These are phyloP conservation scores for Saccharum officinarum DNA, from an alignment of 176 grass and related monocot genomes.

Conservation along the genomic window DNA sequence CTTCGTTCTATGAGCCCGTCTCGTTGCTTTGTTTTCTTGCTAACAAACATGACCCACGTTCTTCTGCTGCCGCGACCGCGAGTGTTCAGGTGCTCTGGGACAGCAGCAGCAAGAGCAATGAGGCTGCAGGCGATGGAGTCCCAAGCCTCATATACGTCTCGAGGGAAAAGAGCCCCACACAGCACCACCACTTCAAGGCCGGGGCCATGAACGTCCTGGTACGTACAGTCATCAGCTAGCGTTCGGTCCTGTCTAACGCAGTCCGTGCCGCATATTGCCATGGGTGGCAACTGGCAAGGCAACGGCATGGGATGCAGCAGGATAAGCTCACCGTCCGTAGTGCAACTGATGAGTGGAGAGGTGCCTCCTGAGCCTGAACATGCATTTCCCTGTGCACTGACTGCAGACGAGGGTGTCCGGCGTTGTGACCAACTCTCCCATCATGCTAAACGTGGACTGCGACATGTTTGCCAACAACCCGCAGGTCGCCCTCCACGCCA, in stretches of 20 bases:
- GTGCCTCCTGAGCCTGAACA: background rate
- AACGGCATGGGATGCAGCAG: too few species aligned
- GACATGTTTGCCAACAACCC: slow-evolving; percentile 70
- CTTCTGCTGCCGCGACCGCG: background rate
- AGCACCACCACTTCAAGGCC: slow-evolving; percentile 54
- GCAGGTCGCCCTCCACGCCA: slow-evolving; percentile 27
- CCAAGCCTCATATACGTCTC: slow-evolving; percentile 55
- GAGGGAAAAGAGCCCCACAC: slow-evolving; percentile 42
- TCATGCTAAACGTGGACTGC: slow-evolving; percentile 70
- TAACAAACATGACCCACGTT: background rate
- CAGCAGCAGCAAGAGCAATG: background rate
- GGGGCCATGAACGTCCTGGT: slow-evolving; percentile 63
- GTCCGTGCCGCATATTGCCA: too few species aligned
- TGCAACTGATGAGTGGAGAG: background rate
- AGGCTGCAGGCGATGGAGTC: background rate
- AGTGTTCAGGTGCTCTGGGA: background rate
- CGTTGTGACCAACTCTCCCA: slow-evolving; percentile 47
- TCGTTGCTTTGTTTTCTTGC: background rate
- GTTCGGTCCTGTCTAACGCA: too few species aligned
- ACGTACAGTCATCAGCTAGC: too few species aligned
- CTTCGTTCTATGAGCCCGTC: too few species aligned
- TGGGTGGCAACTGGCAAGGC: too few species aligned
- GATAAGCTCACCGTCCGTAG: too few species aligned
- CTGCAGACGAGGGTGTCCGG: slow-evolving; percentile 55
- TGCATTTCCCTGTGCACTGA: background rate